phyloP scores from a whole-genome alignment of 768 basidiomycete genomes.

The Lepiota venenata region DNA sequence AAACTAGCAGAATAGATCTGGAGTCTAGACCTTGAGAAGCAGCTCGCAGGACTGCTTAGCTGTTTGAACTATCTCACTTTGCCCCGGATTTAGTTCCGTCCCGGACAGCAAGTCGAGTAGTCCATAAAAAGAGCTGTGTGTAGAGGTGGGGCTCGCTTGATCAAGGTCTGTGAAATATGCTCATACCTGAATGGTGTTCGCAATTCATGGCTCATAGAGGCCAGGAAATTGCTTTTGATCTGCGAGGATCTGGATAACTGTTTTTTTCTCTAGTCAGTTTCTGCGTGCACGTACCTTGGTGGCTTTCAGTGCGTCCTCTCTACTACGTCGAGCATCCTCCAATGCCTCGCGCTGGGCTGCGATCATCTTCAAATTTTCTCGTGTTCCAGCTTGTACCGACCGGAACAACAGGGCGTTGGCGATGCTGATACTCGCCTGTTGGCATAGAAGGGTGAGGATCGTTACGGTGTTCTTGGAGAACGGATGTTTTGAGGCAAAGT shows the following conservation, averaged over 20 bases:
- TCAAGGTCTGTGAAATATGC: neutral
- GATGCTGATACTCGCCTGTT: constrained; percentile 75
- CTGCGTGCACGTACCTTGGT: constrained; percentile 48
- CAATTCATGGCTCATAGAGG: constrained; percentile 76
- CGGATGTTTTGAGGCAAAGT: constrained; percentile 61
- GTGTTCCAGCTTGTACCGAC: constrained; percentile 69
- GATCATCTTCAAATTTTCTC: constrained; percentile 77
- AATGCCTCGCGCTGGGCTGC: constrained; percentile 66
- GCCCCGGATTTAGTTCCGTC: constrained; percentile 64
- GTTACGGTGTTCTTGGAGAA: constrained; percentile 61
- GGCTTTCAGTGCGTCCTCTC: constrained; percentile 71
- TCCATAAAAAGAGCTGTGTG: constrained; percentile 66
- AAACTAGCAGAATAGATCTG: neutral
- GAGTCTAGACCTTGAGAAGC: constrained; percentile 55
- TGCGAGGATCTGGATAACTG: constrained; percentile 18
- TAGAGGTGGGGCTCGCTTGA: neutral
- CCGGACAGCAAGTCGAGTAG: constrained; percentile 70
- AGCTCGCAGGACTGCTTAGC: constrained; percentile 78
- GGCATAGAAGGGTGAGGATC: constrained; percentile 60
- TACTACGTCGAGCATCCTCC: constrained; percentile 64
- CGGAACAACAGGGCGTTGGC: constrained; percentile 73
- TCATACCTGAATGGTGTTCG: constrained; percentile 72
- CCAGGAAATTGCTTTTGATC: constrained; percentile 79
- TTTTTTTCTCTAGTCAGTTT: neutral
- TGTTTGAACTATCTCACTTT: constrained; percentile 77